phyloP scores from a whole-genome alignment of 2,329 filamentous ascomycete genomes.

The Trichoderma asperellum region DNA sequence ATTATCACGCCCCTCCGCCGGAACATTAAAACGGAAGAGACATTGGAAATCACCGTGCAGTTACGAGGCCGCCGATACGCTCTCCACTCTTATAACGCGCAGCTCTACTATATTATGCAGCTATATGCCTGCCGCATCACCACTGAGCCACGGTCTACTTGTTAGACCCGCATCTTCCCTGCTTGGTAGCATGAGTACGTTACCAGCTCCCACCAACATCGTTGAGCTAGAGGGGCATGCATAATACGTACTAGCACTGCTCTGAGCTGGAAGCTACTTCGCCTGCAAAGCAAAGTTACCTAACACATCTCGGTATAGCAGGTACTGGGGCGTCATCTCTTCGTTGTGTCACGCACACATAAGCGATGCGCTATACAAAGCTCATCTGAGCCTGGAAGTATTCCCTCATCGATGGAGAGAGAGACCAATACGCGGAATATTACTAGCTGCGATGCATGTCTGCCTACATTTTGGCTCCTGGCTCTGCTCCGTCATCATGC shows the following conservation, averaged over 20 bases:
- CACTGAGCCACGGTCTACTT: conserved; percentile 11
- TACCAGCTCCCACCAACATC: conserved; percentile 11
- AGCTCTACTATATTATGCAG: conserved; percentile 8
- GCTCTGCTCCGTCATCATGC: neutral
- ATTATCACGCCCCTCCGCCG: conserved; percentile 13
- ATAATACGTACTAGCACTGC: neutral
- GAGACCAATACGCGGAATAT: conserved; percentile 1
- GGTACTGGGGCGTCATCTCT: neutral
- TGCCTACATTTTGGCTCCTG: neutral
- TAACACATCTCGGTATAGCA: conserved; percentile 9
- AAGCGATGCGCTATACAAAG: neutral
- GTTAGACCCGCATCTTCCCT: neutral
- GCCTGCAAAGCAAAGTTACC: conserved; percentile 5
- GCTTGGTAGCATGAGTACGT: neutral
- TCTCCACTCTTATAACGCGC: conserved; percentile 1
- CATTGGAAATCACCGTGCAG: conserved; percentile 1
- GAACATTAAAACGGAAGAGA: conserved; percentile 7
- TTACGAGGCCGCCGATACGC: conserved; percentile 14
- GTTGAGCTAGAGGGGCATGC: conserved; percentile 22
- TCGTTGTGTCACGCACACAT: conserved; percentile 2
- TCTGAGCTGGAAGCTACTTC: conserved; percentile 11
- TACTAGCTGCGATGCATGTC: conserved; percentile 2
- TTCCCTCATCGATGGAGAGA: neutral
- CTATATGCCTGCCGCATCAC: conserved; percentile 9
- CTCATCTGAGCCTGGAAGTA: neutral